Evolutionary conservation across 2,329 filamentous ascomycete species (phyloP).

Genomic region (Endocalyx cinctus): DNA sequence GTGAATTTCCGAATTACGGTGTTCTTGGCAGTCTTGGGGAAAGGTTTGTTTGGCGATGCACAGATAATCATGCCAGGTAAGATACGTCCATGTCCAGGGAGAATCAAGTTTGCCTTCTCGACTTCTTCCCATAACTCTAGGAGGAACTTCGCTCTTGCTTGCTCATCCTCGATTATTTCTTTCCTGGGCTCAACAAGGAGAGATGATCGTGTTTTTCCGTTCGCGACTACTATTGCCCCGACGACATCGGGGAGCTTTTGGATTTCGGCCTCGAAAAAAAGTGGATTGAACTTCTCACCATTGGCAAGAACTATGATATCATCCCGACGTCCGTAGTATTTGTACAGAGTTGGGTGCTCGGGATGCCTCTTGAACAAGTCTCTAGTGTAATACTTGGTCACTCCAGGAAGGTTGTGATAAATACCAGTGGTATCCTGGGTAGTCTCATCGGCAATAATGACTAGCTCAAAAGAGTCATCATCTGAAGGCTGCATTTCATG

Average conservation of each 20-base stretch:
- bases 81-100: conserved; percentile 16
- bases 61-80: conserved; percentile 10
- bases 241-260: conserved; percentile 7
- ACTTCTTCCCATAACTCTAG: conserved; percentile 3
- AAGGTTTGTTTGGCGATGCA: conserved; percentile 8
- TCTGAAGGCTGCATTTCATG: conserved; percentile 20
- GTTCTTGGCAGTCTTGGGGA: conserved; percentile 12
- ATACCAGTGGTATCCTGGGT: conserved; percentile 16
- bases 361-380: conserved; percentile 35
- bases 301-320: conserved; percentile 40
- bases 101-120: conserved; percentile 5
- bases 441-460: conserved; percentile 16
- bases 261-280: conserved; percentile 2
- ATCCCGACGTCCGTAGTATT: conserved; percentile 32
- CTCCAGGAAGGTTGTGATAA: conserved; percentile 30
- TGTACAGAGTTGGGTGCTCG: conserved; percentile 28
- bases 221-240: conserved; percentile 26
- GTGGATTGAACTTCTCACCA: conserved; percentile 28
- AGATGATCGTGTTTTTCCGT: conserved; percentile 28
- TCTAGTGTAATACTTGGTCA: conserved; percentile 28
- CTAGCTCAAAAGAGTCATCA: conserved; percentile 19
- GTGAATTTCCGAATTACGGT: conserved; percentile 14
- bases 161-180: background rate
- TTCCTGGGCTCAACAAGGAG: conserved; percentile 31
- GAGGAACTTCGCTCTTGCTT: background rate